phyloP scores from a whole-genome alignment of 805 yeast genomes.

The Metschnikowia arizonensis region DNA sequence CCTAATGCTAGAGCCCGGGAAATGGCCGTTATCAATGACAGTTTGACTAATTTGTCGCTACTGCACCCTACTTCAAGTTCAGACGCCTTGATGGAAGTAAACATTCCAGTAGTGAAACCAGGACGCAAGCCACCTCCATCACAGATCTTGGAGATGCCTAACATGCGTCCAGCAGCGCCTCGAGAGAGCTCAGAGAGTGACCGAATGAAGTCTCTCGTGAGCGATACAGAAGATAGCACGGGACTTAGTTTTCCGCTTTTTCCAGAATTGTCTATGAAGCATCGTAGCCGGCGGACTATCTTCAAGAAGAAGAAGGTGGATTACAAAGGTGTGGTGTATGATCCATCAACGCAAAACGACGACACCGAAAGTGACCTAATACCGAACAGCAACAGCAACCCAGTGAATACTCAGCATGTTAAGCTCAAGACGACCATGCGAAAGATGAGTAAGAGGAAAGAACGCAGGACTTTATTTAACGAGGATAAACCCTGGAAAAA shows the following conservation, averaged over 20 bases:
- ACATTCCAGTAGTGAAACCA: slow-evolving; percentile 5
- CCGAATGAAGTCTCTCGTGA: slow-evolving; percentile 1
- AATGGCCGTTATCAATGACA: slow-evolving; percentile 21
- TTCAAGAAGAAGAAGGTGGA: slow-evolving; percentile 10
- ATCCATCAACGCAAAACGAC: slow-evolving; percentile 8
- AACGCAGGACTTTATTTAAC: slow-evolving; percentile 51
- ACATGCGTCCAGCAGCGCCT: not conserved
- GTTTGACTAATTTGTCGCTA: slow-evolving; percentile 15
- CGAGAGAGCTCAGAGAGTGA: slow-evolving; percentile 3
- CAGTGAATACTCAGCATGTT: slow-evolving; percentile 20
- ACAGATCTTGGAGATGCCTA: not conserved
- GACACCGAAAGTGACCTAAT: slow-evolving; percentile 7
- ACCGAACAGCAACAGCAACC: slow-evolving; percentile 3
- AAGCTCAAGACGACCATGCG: slow-evolving; percentile 52
- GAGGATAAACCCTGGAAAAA: slow-evolving; percentile 95
- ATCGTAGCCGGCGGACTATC: slow-evolving; percentile 9
- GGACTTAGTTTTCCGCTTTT: slow-evolving; percentile 29
- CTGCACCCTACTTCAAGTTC: slow-evolving; percentile 10
- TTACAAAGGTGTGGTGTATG: slow-evolving; percentile 9
- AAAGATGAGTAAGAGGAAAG: slow-evolving; percentile 37
- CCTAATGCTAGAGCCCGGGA: slow-evolving; percentile 28
- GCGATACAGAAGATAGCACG: slow-evolving; percentile 12
- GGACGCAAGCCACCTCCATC: slow-evolving; percentile 16
- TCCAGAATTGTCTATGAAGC: slow-evolving; percentile 25
- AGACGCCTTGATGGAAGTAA: slow-evolving; percentile 12